Conservation (phyloP, 192 early-diverging fungal species). For the Linnemannia zychae region DNA sequence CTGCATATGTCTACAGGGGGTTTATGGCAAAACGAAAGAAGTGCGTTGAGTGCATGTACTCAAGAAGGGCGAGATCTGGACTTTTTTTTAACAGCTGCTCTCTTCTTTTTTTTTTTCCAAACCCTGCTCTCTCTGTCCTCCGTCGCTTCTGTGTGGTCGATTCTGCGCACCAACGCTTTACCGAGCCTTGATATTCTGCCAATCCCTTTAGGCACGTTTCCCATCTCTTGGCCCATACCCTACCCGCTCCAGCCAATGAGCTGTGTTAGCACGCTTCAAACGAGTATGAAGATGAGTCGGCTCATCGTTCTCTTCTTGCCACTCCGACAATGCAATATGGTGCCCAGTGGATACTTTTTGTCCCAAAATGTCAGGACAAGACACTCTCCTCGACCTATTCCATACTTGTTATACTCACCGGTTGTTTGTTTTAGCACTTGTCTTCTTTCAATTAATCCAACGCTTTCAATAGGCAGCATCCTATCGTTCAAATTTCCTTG, state of each 20-base stretch:
- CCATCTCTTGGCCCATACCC: conserved; percentile 5
- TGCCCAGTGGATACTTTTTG: background rate
- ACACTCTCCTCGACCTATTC: background rate
- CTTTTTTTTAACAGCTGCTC: background rate
- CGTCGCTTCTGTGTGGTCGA: background rate
- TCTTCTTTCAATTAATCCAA: background rate
- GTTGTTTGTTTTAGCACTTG: background rate
- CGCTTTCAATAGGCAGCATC: background rate
- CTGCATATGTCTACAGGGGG: background rate
- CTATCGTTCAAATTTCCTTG: background rate
- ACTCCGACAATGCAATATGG: background rate
- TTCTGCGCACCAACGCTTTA: background rate
- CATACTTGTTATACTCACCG: too few relatives aligned
- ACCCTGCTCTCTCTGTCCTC: too few relatives aligned
- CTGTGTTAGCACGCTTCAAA: background rate
- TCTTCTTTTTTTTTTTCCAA: background rate
- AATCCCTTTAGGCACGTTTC: conserved; percentile 5
- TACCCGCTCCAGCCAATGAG: background rate
- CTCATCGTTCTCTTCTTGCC: background rate
- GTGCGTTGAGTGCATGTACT: background rate
- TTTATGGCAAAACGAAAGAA: background rate
- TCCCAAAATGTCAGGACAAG: background rate
- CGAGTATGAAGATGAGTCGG: background rate
- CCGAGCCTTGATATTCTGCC: background rate
- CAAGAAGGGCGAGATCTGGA: background rate